Percentiles rank a stretch among this genome's conserved stretches.
Evolutionary conservation across 768 basidiomycete species (phyloP).

Genomic region (Tephrocybe sp.): DNA sequence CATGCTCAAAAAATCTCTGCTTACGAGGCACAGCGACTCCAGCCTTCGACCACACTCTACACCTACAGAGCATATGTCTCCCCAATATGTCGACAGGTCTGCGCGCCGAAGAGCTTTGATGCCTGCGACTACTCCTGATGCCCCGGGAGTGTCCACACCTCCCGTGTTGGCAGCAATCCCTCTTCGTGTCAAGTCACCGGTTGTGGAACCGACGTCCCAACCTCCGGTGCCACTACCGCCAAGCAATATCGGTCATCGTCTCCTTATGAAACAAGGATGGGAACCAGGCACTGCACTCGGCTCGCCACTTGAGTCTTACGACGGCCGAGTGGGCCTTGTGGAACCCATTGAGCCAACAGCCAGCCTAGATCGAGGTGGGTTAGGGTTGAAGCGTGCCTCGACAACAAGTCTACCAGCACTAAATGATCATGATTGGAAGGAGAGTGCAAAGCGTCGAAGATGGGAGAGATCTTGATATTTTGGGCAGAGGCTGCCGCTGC

Average conservation of each 20-base stretch:
- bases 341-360: conserved; percentile 55
- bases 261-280: conserved; percentile 80
- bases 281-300: conserved; percentile 63
- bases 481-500: background rate
- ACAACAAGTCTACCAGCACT: conserved; percentile 18
- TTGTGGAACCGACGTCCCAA: conserved; percentile 30
- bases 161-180: conserved; percentile 13
- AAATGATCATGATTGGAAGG: conserved; percentile 36
- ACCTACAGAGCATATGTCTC: conserved; percentile 11
- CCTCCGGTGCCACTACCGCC: conserved; percentile 50
- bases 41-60: conserved; percentile 18
- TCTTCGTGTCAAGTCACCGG: conserved; percentile 24
- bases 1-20: conserved; percentile 61
- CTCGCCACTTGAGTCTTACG: conserved; percentile 23
- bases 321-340: conserved; percentile 42
- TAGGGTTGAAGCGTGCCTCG: conserved; percentile 43
- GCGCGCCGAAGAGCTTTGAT: conserved; percentile 66
- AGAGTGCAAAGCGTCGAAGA: conserved; percentile 37
- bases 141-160: conserved; percentile 44
- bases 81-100: conserved; percentile 64
- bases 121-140: conserved; percentile 49
- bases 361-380: conserved; percentile 48
- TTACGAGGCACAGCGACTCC: conserved; percentile 46
- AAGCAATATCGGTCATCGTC: conserved; percentile 65
- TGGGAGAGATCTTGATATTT: conserved; percentile 28